Percentiles rank a stretch among this genome's conserved stretches.
phyloP scores from a whole-genome alignment of 805 yeast genomes.

The Nakazawaea peltata region DNA sequence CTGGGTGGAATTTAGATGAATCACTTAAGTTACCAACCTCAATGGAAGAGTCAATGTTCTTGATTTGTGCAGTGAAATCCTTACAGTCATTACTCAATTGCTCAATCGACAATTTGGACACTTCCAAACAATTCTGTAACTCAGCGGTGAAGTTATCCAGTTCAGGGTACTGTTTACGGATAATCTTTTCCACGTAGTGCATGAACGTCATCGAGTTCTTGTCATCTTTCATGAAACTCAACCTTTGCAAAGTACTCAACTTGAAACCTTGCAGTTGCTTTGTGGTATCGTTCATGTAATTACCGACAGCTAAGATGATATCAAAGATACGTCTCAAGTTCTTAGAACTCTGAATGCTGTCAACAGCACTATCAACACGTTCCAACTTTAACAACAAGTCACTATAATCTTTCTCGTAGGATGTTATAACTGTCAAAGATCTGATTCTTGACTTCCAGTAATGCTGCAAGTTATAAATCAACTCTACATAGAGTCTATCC shows the following conservation, averaged over 20 bases:
- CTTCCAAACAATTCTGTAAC: slow-evolving; percentile 39
- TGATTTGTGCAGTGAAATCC: slow-evolving; percentile 43
- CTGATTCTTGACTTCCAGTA: slow-evolving; percentile 72
- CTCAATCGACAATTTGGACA: slow-evolving; percentile 56
- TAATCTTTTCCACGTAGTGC: slow-evolving; percentile 65
- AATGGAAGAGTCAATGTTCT: slow-evolving; percentile 43
- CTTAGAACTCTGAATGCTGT: slow-evolving; percentile 40
- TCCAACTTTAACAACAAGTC: slow-evolving; percentile 51
- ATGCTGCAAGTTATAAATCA: slow-evolving; percentile 57
- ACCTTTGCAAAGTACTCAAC: slow-evolving; percentile 57
- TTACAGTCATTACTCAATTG: slow-evolving; percentile 51
- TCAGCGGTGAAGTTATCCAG: slow-evolving; percentile 55
- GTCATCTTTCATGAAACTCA: slow-evolving; percentile 64
- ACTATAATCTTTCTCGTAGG: slow-evolving; percentile 58
- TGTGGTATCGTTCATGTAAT: slow-evolving; percentile 67
- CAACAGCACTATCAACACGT: slow-evolving; percentile 51
- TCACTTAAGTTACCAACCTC: slow-evolving; percentile 62
- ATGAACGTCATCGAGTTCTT: slow-evolving; percentile 63
- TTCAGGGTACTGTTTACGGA: slow-evolving; percentile 62
- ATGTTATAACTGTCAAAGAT: slow-evolving; percentile 44
- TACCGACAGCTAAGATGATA: slow-evolving; percentile 66
- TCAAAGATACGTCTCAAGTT: slow-evolving; percentile 52
- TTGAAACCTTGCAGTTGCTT: slow-evolving; percentile 67
- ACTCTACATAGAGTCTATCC: slow-evolving; percentile 61
- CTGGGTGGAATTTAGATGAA: slow-evolving; percentile 53